These are phyloP conservation scores for Lomentospora prolificans DNA, from an alignment of 2,329 filamentous ascomycete genomes.

Conservation along the genomic window DNA sequence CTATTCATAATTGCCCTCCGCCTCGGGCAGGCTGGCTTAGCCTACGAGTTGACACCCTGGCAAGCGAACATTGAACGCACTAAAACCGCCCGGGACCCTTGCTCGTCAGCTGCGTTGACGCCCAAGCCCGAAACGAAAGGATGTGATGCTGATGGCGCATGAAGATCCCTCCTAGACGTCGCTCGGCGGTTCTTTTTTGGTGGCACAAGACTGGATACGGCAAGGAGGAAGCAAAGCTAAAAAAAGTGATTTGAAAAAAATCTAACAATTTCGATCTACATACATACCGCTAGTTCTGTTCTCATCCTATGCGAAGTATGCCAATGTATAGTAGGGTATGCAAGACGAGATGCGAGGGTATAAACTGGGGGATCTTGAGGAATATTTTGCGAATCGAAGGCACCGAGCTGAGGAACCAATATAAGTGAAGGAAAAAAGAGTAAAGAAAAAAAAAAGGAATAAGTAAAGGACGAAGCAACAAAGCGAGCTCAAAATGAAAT, in stretches of 20 bases:
- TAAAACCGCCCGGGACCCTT: too few relatives aligned
- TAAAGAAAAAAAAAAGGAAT: too few relatives aligned
- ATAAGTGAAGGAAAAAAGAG: too few relatives aligned
- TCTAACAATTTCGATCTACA: not conserved
- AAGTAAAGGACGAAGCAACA: not conserved
- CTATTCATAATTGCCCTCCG: not conserved
- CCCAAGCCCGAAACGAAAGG: not conserved
- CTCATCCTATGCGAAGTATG: not conserved
- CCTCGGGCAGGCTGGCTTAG: not conserved
- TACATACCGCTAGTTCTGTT: conserved; percentile 4
- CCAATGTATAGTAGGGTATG: not conserved
- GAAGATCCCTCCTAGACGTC: not conserved
- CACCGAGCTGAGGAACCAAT: not conserved
- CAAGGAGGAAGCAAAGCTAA: not conserved
- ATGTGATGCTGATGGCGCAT: not conserved
- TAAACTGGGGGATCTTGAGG: not conserved
- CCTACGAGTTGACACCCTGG: not conserved
- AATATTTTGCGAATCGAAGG: not conserved
- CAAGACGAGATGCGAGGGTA: not conserved
- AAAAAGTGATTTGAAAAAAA: not conserved
- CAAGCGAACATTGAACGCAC: too few relatives aligned
- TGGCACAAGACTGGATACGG: not conserved
- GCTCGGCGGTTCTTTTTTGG: not conserved
- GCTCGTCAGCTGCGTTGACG: not conserved
- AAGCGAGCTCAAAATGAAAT: conserved; percentile 7